Percentiles rank a stretch among this genome's conserved stretches.
These are phyloP conservation scores for Lichtheimia corymbifera DNA, from an alignment of 371 early-diverging fungal species.

Conservation along the genomic window DNA sequence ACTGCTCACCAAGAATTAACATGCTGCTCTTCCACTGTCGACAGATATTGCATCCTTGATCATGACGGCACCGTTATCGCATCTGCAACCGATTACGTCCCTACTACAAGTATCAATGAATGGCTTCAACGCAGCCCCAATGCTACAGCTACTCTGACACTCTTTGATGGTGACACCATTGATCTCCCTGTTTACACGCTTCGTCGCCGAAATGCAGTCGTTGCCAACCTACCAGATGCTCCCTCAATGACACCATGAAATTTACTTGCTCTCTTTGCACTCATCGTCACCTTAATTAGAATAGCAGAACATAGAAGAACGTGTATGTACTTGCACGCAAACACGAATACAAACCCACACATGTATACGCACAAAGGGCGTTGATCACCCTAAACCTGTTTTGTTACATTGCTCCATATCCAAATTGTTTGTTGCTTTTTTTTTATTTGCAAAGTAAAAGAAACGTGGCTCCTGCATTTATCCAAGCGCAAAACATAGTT, in stretches of 20 bases:
- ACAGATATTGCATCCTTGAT: constrained; percentile 28
- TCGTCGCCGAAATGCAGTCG: constrained; percentile 43
- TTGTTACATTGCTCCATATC: too few species aligned
- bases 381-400: too few species aligned
- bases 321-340: too few species aligned
- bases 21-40: too few species aligned
- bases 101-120: constrained; percentile 27
- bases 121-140: constrained; percentile 31
- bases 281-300: background rate
- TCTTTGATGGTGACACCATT: constrained; percentile 38
- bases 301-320: too few species aligned
- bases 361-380: too few species aligned
- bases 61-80: constrained; percentile 10
- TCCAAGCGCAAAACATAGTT: too few species aligned
- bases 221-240: constrained; percentile 37
- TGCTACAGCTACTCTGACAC: constrained; percentile 31
- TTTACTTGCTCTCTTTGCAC: background rate
- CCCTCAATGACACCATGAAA: constrained; percentile 10
- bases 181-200: constrained; percentile 40
- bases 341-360: too few species aligned
- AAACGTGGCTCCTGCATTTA: too few species aligned
- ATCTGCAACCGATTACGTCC: constrained; percentile 18
- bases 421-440: too few species aligned
- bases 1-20: background rate
- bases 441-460: too few species aligned